A percentile compares a stretch with the other conserved stretches of the same genome.
Evolutionary conservation across 1,284 basidiomycete species (phyloP).

Genomic region (Butyriboletus pseudospeciosus): DNA sequence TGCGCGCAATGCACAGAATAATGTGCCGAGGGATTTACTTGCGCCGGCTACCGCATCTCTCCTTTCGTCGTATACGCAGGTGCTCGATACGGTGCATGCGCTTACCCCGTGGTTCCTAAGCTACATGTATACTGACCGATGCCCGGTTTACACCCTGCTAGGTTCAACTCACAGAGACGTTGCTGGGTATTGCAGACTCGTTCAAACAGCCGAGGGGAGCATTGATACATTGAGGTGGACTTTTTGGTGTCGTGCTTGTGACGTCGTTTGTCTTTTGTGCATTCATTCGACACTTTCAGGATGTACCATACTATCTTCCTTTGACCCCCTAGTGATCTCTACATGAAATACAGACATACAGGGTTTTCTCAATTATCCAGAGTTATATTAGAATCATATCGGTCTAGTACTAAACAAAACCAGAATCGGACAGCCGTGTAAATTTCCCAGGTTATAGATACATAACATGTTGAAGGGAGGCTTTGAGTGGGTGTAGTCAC

Average conservation of each 20-base stretch:
- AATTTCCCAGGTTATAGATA: too few relatives aligned
- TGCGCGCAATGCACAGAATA: slow-evolving; percentile 46
- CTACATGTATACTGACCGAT: neutral
- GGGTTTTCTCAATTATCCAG: too few relatives aligned
- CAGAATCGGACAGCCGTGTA: too few relatives aligned
- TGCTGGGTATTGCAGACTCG: slow-evolving; percentile 58
- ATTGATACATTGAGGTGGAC: slow-evolving; percentile 33
- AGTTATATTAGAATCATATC: too few relatives aligned
- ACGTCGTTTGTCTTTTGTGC: neutral
- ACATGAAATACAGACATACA: too few relatives aligned
- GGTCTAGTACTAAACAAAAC: too few relatives aligned
- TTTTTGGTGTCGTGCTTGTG: neutral
- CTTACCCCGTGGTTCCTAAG: neutral
- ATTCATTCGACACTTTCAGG: neutral
- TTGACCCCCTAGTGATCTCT: too few relatives aligned
- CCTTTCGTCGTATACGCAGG: slow-evolving; percentile 50
- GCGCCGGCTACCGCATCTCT: slow-evolving; percentile 35
- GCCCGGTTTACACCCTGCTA: slow-evolving; percentile 17
- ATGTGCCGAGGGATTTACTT: slow-evolving; percentile 44
- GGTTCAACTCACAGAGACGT: slow-evolving; percentile 57
- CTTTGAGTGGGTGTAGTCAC: too few relatives aligned
- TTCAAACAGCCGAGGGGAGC: slow-evolving; percentile 53
- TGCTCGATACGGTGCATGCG: slow-evolving; percentile 49
- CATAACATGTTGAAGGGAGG: too few relatives aligned
- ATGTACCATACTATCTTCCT: neutral